Evolutionary conservation across 1,284 basidiomycete genomes (phyloP).

Genomic region (Malassezia furfur): DNA sequence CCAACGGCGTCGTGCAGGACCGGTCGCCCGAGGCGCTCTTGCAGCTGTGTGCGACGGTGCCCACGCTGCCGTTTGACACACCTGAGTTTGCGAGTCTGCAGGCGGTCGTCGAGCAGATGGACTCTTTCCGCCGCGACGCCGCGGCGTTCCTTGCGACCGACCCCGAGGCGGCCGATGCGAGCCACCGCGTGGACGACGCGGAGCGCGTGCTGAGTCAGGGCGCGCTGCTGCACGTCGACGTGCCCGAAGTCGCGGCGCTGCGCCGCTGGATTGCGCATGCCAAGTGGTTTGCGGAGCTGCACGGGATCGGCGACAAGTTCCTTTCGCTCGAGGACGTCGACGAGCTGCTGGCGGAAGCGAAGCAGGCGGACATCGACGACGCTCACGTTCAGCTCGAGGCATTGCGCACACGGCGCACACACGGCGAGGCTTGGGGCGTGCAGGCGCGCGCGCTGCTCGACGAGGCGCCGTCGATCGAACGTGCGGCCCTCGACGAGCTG

Average conservation of each 20-base stretch:
- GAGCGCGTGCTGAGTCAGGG: slow-evolving; percentile 61
- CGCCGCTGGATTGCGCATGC: slow-evolving; percentile 67
- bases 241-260: slow-evolving; percentile 64
- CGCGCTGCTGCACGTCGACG: slow-evolving; percentile 64
- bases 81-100: slow-evolving; percentile 61
- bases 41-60: slow-evolving; percentile 61
- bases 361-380: slow-evolving; percentile 58
- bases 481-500: slow-evolving; percentile 6
- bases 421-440: slow-evolving; percentile 27
- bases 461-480: neutral
- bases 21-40: slow-evolving; percentile 26
- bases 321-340: slow-evolving; percentile 49
- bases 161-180: slow-evolving; percentile 6
- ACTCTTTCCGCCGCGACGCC: slow-evolving; percentile 57
- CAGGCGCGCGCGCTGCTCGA: slow-evolving; percentile 3
- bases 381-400: slow-evolving; percentile 18
- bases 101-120: slow-evolving; percentile 58
- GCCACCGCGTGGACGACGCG: slow-evolving; percentile 55
- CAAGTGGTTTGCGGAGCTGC: slow-evolving; percentile 54
- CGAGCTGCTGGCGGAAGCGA: slow-evolving; percentile 62
- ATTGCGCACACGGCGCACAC: slow-evolving; percentile 20
- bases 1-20: slow-evolving; percentile 6
- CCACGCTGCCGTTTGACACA: slow-evolving; percentile 67
- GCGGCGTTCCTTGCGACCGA: slow-evolving; percentile 42
- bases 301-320: slow-evolving; percentile 36